Percentiles rank a stretch among this genome's conserved stretches.
These are phyloP conservation scores for Leucocoprinus birnbaumii DNA, from an alignment of 768 basidiomycete genomes.

Conservation along the genomic window DNA sequence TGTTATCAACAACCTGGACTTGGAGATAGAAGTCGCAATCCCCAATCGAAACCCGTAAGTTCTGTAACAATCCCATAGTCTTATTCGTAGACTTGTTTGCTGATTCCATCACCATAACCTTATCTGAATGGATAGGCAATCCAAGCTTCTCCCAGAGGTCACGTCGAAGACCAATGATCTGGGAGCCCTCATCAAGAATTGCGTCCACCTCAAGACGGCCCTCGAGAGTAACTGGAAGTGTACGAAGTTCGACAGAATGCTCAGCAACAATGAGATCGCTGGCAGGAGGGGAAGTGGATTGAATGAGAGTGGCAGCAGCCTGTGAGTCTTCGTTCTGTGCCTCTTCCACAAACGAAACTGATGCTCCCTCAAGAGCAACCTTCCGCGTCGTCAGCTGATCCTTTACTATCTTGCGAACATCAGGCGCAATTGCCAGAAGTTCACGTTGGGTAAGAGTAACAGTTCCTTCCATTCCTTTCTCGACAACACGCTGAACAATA, in stretches of 20 bases:
- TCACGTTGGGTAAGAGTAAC: constrained; percentile 16
- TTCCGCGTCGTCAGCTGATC: constrained; percentile 13
- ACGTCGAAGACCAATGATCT: constrained; percentile 12
- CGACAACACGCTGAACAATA: constrained; percentile 3
- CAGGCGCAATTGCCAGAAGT: constrained; percentile 14
- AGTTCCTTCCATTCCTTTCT: constrained; percentile 10
- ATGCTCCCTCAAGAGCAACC: background rate
- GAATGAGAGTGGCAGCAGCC: background rate
- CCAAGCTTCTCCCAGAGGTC: constrained; percentile 17
- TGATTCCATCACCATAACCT: constrained; percentile 19
- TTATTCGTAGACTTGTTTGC: constrained; percentile 14
- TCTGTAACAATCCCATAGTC: constrained; percentile 16
- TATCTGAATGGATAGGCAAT: constrained; percentile 11
- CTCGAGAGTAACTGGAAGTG: constrained; percentile 12
- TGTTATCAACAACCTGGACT: constrained; percentile 18
- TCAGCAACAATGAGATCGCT: constrained; percentile 11
- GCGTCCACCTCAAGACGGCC: constrained; percentile 9
- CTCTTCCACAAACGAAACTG: background rate
- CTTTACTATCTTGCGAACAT: constrained; percentile 14
- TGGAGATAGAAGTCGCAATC: constrained; percentile 18
- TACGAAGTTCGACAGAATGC: constrained; percentile 14
- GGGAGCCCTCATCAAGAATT: constrained; percentile 18
- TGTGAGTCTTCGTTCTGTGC: background rate
- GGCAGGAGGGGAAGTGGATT: background rate
- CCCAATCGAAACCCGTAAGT: constrained; percentile 15